These are phyloP conservation scores for Pseudozyma thailandica DNA, from an alignment of 1,284 basidiomycete genomes.

Conservation along the genomic window DNA sequence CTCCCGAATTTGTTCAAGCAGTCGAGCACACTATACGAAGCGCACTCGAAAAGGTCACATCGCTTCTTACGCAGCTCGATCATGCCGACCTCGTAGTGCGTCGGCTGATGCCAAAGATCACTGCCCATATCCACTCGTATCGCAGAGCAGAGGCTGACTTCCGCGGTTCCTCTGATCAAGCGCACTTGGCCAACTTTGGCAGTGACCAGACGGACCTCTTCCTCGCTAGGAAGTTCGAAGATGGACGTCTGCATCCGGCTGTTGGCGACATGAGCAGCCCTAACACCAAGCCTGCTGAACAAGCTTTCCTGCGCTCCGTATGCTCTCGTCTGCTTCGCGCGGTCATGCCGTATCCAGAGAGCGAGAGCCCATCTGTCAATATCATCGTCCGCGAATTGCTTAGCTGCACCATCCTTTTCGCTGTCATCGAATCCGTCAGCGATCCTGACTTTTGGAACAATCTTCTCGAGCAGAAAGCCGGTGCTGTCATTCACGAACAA, in stretches of 20 bases:
- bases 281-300: slow-evolving; percentile 87
- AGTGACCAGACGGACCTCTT: slow-evolving; percentile 74
- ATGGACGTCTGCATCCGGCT: slow-evolving; percentile 77
- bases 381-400: slow-evolving; percentile 83
- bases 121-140: slow-evolving; percentile 86
- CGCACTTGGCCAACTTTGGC: slow-evolving; percentile 23
- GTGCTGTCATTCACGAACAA: slow-evolving; percentile 89
- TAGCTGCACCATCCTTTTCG: slow-evolving; percentile 82
- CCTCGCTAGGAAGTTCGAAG: slow-evolving; percentile 72
- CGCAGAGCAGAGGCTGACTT: slow-evolving; percentile 87
- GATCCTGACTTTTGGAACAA: slow-evolving; percentile 98
- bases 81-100: slow-evolving; percentile 81
- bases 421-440: slow-evolving; percentile 87
- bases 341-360: slow-evolving; percentile 81
- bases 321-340: slow-evolving; percentile 78
- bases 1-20: slow-evolving; percentile 85
- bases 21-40: slow-evolving; percentile 81
- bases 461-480: slow-evolving; percentile 87
- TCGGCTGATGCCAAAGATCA: slow-evolving; percentile 85
- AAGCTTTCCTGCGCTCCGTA: slow-evolving; percentile 80
- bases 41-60: slow-evolving; percentile 74
- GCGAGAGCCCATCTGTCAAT: slow-evolving; percentile 76
- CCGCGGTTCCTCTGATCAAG: slow-evolving; percentile 71
- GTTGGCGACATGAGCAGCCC: slow-evolving; percentile 81
- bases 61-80: slow-evolving; percentile 76